Evolutionary conservation across 495 filamentous ascomycete genomes (phyloP).

Genomic region (Hypoxylon intermedium): DNA sequence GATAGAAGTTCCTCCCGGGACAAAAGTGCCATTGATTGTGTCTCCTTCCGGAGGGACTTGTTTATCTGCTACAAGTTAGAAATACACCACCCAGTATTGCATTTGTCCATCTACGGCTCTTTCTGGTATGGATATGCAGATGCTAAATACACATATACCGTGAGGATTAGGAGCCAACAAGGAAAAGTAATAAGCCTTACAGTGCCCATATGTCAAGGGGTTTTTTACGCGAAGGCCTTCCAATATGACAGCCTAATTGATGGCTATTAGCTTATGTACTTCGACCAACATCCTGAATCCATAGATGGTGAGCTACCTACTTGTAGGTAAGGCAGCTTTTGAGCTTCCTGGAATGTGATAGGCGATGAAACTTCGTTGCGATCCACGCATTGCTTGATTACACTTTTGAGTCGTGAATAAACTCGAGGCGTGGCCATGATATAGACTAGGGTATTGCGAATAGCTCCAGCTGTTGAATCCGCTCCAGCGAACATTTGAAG

Average conservation of each 20-base stretch:
- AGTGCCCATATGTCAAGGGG: slow-evolving; percentile 35
- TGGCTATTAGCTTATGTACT: not conserved
- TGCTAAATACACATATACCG: too few relatives aligned
- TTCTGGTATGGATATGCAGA: too few relatives aligned
- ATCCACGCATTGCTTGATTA: slow-evolving; percentile 53
- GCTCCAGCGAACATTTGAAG: slow-evolving; percentile 64
- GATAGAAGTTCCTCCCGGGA: slow-evolving; percentile 58
- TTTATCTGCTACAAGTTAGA: slow-evolving; percentile 28
- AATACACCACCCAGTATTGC: not conserved
- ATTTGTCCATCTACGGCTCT: too few relatives aligned
- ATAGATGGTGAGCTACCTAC: slow-evolving; percentile 1
- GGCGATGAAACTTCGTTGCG: slow-evolving; percentile 43
- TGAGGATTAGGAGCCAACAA: not conserved
- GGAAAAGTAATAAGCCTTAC: slow-evolving; percentile 1
- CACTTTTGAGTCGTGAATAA: slow-evolving; percentile 61
- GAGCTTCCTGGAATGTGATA: slow-evolving; percentile 49
- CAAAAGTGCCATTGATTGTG: slow-evolving; percentile 50
- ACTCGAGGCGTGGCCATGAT: slow-evolving; percentile 53
- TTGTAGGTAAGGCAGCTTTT: slow-evolving; percentile 51
- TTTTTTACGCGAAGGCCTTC: slow-evolving; percentile 55
- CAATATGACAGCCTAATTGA: slow-evolving; percentile 50
- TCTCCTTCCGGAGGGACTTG: slow-evolving; percentile 56
- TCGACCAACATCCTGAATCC: not conserved
- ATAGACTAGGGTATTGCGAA: slow-evolving; percentile 63
- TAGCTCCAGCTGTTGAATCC: slow-evolving; percentile 67